Percentiles rank a stretch among this genome's conserved stretches.
These are phyloP conservation scores for Arthrobotrys megalospora DNA, from an alignment of 2,329 filamentous ascomycete species.

Conservation along the genomic window DNA sequence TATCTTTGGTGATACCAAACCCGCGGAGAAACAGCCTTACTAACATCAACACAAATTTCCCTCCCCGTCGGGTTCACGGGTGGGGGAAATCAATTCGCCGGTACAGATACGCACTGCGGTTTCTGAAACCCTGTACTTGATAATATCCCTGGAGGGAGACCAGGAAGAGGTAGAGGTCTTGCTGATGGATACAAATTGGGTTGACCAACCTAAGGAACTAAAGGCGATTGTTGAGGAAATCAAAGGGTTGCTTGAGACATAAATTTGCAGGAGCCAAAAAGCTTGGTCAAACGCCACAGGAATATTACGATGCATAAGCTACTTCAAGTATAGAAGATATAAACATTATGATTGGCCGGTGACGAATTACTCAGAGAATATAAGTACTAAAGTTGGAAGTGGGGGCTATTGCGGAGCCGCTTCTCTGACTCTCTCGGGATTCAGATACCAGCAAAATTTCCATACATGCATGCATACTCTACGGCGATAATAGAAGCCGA, in stretches of 20 bases:
- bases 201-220: constrained; percentile 46
- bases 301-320: neutral
- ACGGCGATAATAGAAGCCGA: constrained; percentile 3
- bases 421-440: too few species aligned
- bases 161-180: constrained; percentile 53
- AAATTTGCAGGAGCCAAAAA: neutral
- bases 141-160: constrained; percentile 54
- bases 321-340: constrained; percentile 5
- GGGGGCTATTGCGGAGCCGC: neutral
- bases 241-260: constrained; percentile 42
- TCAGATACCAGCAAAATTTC: too few species aligned
- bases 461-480: too few species aligned
- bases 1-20: constrained; percentile 38
- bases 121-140: constrained; percentile 57
- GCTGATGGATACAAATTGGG: constrained; percentile 53
- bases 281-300: constrained; percentile 1
- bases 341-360: neutral
- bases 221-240: constrained; percentile 49
- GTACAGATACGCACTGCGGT: constrained; percentile 54
- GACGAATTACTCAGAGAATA: neutral
- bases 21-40: constrained; percentile 59
- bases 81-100: constrained; percentile 27
- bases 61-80: constrained; percentile 33
- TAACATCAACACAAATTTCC: constrained; percentile 57
- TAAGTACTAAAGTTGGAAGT: neutral